These are phyloP conservation scores for Azolla pinnata DNA, from an alignment of 75 land plant genomes.

Conservation along the genomic window DNA sequence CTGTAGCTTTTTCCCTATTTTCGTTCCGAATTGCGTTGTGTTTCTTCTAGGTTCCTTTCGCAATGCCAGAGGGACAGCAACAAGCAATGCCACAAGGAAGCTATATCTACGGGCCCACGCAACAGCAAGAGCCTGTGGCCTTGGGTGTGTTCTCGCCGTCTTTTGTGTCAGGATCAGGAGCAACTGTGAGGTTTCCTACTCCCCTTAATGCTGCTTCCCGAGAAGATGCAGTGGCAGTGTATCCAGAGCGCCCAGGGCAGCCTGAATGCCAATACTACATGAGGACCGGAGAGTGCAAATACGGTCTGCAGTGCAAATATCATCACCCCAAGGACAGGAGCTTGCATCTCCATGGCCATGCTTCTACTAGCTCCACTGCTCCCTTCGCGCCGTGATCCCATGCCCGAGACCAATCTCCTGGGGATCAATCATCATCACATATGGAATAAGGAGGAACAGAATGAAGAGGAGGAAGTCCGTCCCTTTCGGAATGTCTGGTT, in stretches of 20 bases:
- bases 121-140: constrained; percentile 1
- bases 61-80: constrained; percentile 12
- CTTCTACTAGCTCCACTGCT: no score
- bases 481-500: no score
- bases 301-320: constrained; percentile 67
- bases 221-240: constrained; percentile 11
- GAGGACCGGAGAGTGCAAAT: constrained; percentile 94
- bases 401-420: no score
- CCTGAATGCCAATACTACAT: constrained; percentile 87
- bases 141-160: neutral
- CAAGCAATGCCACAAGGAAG: constrained; percentile 6
- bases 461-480: no score
- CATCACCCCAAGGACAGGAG: constrained; percentile 73
- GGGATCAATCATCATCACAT: no score
- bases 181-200: constrained; percentile 14
- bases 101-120: constrained; percentile 8
- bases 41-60: neutral
- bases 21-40: neutral
- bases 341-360: no score
- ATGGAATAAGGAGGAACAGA: no score
- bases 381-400: no score
- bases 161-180: constrained; percentile 14
- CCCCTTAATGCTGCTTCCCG: constrained; percentile 1
- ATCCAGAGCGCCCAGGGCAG: constrained; percentile 65
- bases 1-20: no score